These are phyloP conservation scores for Erythrobasidium hasegawianum DNA, from an alignment of 1,284 basidiomycete genomes.

Conservation along the genomic window DNA sequence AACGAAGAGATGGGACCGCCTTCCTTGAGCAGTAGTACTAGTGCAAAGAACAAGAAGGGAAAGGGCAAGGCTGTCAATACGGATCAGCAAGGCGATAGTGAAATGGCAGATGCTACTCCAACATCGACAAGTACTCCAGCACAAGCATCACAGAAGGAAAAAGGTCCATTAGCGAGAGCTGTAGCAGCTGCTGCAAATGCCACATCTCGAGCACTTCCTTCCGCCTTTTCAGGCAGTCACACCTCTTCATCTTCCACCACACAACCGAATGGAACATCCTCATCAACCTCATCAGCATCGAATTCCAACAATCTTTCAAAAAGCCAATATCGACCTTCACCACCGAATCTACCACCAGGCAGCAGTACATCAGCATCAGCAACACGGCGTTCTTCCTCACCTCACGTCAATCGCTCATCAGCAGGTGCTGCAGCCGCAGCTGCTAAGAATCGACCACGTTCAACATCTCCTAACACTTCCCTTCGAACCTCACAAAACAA, in stretches of 20 bases:
- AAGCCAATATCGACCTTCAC: not conserved
- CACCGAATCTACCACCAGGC: not conserved
- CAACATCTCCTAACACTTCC: slow-evolving; percentile 18
- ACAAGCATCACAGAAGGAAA: slow-evolving; percentile 1
- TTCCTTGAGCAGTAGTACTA: not conserved
- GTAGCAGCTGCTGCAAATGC: not conserved
- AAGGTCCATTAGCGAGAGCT: slow-evolving; percentile 1
- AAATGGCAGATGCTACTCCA: not conserved
- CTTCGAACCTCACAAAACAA: slow-evolving; percentile 2
- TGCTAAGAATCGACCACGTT: slow-evolving; percentile 16
- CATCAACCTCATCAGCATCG: no score
- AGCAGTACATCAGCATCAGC: not conserved
- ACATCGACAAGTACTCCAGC: not conserved
- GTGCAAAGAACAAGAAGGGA: slow-evolving; percentile 7
- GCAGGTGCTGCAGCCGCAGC: not conserved
- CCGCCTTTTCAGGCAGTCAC: not conserved
- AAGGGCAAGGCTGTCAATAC: slow-evolving; percentile 19
- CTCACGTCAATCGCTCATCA: not conserved
- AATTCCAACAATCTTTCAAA: no score
- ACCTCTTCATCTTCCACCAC: not conserved
- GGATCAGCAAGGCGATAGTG: not conserved
- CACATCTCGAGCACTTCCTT: not conserved
- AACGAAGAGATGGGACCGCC: not conserved
- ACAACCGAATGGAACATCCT: no score
- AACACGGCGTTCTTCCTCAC: slow-evolving; percentile 1